These are phyloP conservation scores for Didymella lethalis DNA, from an alignment of 2,329 filamentous ascomycete genomes.

Conservation along the genomic window DNA sequence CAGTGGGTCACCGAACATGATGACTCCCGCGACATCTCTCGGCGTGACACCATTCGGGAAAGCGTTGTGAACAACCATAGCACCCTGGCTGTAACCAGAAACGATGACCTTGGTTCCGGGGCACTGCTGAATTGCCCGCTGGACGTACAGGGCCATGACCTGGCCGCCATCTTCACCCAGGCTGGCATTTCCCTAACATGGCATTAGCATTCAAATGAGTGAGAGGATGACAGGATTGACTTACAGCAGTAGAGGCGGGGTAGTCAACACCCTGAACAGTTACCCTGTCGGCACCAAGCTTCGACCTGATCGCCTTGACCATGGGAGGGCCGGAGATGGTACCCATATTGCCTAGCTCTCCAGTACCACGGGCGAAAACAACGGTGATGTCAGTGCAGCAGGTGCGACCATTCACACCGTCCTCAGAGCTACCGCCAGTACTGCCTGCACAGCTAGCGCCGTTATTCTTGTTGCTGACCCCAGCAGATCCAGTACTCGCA, in stretches of 20 bases:
- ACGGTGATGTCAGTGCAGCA: conserved; percentile 55
- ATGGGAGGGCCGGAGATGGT: conserved; percentile 52
- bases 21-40: conserved; percentile 35
- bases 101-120: conserved; percentile 45
- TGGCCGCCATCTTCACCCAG: conserved; percentile 38
- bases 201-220: conserved; percentile 4
- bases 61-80: conserved; percentile 45
- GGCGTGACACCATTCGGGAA: conserved; percentile 36
- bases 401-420: conserved; percentile 50
- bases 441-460: conserved; percentile 34
- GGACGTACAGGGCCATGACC: conserved; percentile 37
- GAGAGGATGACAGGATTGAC: conserved; percentile 3
- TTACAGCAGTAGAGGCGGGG: conserved; percentile 38
- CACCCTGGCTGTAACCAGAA: conserved; percentile 46
- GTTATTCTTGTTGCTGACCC: conserved; percentile 21
- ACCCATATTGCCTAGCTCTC: conserved; percentile 55
- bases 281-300: conserved; percentile 39
- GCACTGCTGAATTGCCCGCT: conserved; percentile 39
- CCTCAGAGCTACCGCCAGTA: conserved; percentile 44
- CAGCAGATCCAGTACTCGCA: conserved; percentile 14
- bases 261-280: conserved; percentile 47
- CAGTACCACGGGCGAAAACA: conserved; percentile 55
- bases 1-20: conserved; percentile 45
- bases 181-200: conserved; percentile 36
- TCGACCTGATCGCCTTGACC: conserved; percentile 38